A percentile compares a stretch with the other conserved stretches of the same genome.
These are phyloP conservation scores for Leccinum pallidistipes DNA, from an alignment of 1,284 basidiomycete species.

Conservation along the genomic window DNA sequence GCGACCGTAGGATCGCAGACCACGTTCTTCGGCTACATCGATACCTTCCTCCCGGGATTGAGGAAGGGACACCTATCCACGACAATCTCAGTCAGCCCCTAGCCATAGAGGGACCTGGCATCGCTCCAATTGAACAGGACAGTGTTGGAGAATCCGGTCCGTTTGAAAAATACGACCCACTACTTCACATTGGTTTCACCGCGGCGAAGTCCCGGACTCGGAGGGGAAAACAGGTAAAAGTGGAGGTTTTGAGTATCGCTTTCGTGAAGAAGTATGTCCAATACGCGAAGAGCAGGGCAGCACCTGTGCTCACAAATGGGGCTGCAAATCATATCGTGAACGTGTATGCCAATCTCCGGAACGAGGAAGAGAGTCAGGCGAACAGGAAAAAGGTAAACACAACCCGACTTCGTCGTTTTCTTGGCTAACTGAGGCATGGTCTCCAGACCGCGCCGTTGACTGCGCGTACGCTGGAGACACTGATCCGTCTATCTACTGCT, in stretches of 20 bases:
- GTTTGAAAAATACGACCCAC: conserved; percentile 96
- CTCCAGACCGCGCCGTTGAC: conserved; percentile 92
- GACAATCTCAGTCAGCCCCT: conserved; percentile 90
- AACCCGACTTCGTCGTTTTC: background rate
- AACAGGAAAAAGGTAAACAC: conserved; percentile 83
- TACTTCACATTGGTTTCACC: conserved; percentile 85
- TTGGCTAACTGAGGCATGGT: conserved; percentile 13
- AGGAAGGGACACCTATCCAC: conserved; percentile 88
- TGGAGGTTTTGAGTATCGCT: conserved; percentile 87
- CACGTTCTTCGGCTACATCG: conserved; percentile 98
- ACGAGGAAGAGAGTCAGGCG: conserved; percentile 83
- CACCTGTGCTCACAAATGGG: conserved; percentile 87
- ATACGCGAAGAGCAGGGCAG: conserved; percentile 88
- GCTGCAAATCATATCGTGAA: conserved; percentile 95
- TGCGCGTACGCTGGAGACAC: conserved; percentile 97
- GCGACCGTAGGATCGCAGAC: conserved; percentile 95
- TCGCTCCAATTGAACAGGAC: conserved; percentile 54
- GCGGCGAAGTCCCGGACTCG: conserved; percentile 55
- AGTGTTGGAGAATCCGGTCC: conserved; percentile 66
- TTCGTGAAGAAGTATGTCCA: conserved; percentile 99
- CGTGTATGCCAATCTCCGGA: conserved; percentile 90
- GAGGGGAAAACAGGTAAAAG: conserved; percentile 61
- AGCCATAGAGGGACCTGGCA: conserved; percentile 75
- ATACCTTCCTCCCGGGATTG: conserved; percentile 93
- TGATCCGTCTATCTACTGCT: conserved; percentile 97